These are phyloP conservation scores for Penicillium fuscoglaucum DNA, from an alignment of 2,329 filamentous ascomycete genomes.

Conservation along the genomic window DNA sequence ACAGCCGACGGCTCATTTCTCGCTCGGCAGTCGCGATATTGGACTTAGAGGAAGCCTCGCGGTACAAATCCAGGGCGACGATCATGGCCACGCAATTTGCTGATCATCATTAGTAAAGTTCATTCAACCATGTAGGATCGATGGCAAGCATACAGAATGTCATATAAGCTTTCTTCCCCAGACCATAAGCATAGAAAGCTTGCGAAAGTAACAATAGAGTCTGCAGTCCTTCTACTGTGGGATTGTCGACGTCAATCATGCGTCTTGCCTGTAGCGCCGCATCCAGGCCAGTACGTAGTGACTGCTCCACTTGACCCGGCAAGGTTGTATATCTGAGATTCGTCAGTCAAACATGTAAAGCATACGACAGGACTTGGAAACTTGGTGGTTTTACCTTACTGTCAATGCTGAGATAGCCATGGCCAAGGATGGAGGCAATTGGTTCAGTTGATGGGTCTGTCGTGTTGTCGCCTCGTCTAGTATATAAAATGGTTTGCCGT, in stretches of 20 bases:
- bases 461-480: slow-evolving; percentile 74
- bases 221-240: slow-evolving; percentile 75
- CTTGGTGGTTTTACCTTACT: slow-evolving; percentile 53
- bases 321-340: slow-evolving; percentile 67
- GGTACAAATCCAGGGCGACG: slow-evolving; percentile 76
- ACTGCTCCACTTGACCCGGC: slow-evolving; percentile 65
- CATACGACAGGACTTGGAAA: slow-evolving; percentile 19
- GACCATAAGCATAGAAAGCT: slow-evolving; percentile 73
- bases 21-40: slow-evolving; percentile 67
- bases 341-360: slow-evolving; percentile 23
- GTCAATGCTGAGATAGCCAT: slow-evolving; percentile 60
- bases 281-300: slow-evolving; percentile 68
- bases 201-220: slow-evolving; percentile 72
- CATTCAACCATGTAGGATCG: not conserved
- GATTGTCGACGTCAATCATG: slow-evolving; percentile 76
- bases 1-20: slow-evolving; percentile 75
- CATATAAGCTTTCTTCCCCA: slow-evolving; percentile 86
- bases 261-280: slow-evolving; percentile 68
- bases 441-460: slow-evolving; percentile 68
- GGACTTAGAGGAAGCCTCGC: slow-evolving; percentile 66
- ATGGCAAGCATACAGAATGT: slow-evolving; percentile 61
- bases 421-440: slow-evolving; percentile 56
- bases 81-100: slow-evolving; percentile 79
- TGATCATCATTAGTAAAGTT: slow-evolving; percentile 35
- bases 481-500: slow-evolving; percentile 79